Evolutionary conservation across 2,329 filamentous ascomycete species (phyloP).

Genomic region (Diaporthe nobilis): DNA sequence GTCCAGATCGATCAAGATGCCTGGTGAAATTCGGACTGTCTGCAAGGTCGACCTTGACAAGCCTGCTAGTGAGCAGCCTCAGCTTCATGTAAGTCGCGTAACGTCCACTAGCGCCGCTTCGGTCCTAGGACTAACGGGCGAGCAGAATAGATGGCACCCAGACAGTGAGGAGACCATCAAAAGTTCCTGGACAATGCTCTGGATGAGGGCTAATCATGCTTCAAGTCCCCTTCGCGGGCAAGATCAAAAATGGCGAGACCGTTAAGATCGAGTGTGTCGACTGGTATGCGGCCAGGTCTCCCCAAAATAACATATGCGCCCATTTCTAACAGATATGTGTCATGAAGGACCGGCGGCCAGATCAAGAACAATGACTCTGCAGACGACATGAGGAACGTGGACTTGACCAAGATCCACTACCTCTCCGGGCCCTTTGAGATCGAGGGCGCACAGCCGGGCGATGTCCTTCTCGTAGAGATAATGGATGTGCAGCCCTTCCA

Average conservation of each 20-base stretch:
- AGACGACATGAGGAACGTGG: conserved; percentile 88
- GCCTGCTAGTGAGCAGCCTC: conserved; percentile 77
- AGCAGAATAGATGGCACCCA: conserved; percentile 91
- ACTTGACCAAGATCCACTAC: conserved; percentile 88
- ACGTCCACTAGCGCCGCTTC: not conserved
- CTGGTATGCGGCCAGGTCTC: conserved; percentile 64
- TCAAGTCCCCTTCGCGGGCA: conserved; percentile 79
- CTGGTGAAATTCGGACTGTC: conserved; percentile 71
- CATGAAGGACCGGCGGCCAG: conserved; percentile 77
- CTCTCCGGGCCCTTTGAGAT: conserved; percentile 92
- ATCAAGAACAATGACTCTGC: conserved; percentile 91
- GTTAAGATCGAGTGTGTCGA: conserved; percentile 96
- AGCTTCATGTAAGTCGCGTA: conserved; percentile 73
- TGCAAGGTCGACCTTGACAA: conserved; percentile 80
- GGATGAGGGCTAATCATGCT: not conserved
- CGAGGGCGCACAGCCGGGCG: conserved; percentile 86
- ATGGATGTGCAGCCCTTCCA: conserved; percentile 93
- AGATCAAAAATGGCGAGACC: conserved; percentile 85
- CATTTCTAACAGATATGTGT: conserved; percentile 3
- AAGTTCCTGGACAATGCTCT: not conserved
- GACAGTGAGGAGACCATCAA: conserved; percentile 72
- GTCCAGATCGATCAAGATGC: conserved; percentile 35
- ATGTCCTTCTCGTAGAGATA: conserved; percentile 89
- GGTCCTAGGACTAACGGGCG: not conserved
- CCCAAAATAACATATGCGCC: not conserved